A percentile compares a stretch with the other conserved stretches of the same genome.
phyloP scores from a whole-genome alignment of 768 basidiomycete genomes.

The Phylloporus arenicola region DNA sequence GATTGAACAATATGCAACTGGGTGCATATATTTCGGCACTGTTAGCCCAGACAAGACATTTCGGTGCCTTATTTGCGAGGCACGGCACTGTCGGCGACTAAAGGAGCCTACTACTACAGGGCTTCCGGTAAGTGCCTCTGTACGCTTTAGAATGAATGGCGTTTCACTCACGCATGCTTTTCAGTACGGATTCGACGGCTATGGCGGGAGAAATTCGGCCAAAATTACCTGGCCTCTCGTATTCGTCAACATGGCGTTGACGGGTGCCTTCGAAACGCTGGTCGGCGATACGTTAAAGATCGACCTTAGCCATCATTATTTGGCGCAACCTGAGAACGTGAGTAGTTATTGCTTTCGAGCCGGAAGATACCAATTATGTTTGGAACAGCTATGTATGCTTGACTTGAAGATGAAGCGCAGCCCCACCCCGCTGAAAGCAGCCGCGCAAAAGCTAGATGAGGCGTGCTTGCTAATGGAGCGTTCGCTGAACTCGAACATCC shows the following conservation, averaged over 20 bases:
- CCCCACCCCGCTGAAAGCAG: too few species aligned
- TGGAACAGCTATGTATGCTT: too few species aligned
- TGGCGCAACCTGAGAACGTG: background rate
- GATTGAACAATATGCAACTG: too few species aligned
- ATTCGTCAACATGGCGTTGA: background rate
- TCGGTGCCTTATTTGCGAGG: background rate
- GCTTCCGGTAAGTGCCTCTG: background rate
- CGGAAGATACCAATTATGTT: too few species aligned
- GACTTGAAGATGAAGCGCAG: background rate
- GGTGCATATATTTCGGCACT: background rate
- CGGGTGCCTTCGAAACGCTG: background rate
- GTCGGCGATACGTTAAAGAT: background rate
- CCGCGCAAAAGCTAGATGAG: too few species aligned
- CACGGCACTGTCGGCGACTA: background rate
- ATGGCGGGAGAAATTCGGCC: background rate
- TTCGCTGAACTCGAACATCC: background rate
- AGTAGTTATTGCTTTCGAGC: background rate
- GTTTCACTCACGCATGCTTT: background rate
- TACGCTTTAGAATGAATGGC: too few species aligned
- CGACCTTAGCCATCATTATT: background rate
- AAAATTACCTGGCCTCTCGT: background rate
- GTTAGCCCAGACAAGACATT: too few species aligned
- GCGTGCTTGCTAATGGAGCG: background rate
- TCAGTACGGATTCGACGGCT: background rate
- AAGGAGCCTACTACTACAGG: background rate